These are phyloP conservation scores for Vaccinium darrowii DNA, from an alignment of 148 eudicot species.

Conservation along the genomic window DNA sequence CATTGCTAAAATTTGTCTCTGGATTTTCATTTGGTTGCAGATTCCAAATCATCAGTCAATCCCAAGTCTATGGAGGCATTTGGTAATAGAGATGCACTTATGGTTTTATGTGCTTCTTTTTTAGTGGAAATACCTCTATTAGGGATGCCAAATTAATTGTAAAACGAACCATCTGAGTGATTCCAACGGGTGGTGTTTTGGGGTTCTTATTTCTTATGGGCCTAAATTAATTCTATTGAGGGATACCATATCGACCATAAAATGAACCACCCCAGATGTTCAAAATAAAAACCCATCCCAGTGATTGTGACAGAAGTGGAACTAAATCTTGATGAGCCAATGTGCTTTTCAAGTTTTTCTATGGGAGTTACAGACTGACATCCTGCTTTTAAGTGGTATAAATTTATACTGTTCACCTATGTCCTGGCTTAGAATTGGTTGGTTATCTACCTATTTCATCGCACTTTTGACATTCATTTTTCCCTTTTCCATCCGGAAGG, in stretches of 20 bases:
- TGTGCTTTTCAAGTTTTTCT: slow-evolving; percentile 1
- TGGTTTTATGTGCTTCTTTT: background rate
- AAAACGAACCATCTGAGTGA: background rate
- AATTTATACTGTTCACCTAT: background rate
- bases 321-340: background rate
- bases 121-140: slow-evolving; percentile 7
- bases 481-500: background rate
- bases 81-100: slow-evolving; percentile 48
- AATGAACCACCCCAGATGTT: background rate
- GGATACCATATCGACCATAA: background rate
- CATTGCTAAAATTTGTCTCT: background rate
- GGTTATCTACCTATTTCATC: background rate
- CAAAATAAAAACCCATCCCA: background rate
- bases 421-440: background rate
- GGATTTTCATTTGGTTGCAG: slow-evolving; percentile 38
- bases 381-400: background rate
- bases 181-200: background rate
- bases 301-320: slow-evolving; percentile 2
- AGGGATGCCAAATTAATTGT: slow-evolving; percentile 5
- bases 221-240: slow-evolving; percentile 10
- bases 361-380: background rate
- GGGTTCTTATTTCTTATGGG: background rate
- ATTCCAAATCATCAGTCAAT: slow-evolving; percentile 63
- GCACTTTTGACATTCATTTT: background rate
- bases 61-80: slow-evolving; percentile 73